Evolutionary conservation across 352 stramenopile genomes (phyloP).

Genomic region (Blastocystis sp.): DNA sequence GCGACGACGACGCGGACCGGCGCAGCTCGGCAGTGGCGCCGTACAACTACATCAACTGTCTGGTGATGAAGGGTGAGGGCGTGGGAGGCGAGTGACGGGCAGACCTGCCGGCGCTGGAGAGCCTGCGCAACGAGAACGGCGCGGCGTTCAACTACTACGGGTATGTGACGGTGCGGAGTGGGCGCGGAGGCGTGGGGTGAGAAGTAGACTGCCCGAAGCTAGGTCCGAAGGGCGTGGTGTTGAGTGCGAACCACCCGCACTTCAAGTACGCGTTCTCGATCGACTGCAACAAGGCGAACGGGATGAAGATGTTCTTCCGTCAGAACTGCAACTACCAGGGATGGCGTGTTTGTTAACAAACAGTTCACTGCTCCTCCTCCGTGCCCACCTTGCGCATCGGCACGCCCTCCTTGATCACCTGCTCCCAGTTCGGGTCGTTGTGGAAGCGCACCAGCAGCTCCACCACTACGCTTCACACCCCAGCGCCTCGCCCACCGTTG

Average conservation of each 20-base stretch:
- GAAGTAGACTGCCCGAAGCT: neutral
- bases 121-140: neutral
- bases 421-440: conserved; percentile 18
- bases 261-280: conserved; percentile 37
- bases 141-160: conserved; percentile 23
- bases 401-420: conserved; percentile 46
- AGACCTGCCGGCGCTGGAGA: neutral
- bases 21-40: neutral
- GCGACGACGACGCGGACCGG: neutral
- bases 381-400: conserved; percentile 50
- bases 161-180: neutral
- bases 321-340: neutral
- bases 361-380: conserved; percentile 8
- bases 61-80: neutral
- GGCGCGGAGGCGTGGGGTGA: neutral
- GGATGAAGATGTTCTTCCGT: neutral
- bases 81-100: neutral
- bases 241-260: neutral
- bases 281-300: conserved; percentile 11
- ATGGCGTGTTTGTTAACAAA: conserved; percentile 54
- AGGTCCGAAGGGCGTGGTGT: neutral
- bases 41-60: neutral
- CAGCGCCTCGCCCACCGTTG: conserved; percentile 74
- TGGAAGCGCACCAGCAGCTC: conserved; percentile 56
- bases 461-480: conserved; percentile 41